Percentiles rank a stretch among this genome's conserved stretches.
Conservation (phyloP, 257 asterid genomes). For the Ajuga chamaepitys region DNA sequence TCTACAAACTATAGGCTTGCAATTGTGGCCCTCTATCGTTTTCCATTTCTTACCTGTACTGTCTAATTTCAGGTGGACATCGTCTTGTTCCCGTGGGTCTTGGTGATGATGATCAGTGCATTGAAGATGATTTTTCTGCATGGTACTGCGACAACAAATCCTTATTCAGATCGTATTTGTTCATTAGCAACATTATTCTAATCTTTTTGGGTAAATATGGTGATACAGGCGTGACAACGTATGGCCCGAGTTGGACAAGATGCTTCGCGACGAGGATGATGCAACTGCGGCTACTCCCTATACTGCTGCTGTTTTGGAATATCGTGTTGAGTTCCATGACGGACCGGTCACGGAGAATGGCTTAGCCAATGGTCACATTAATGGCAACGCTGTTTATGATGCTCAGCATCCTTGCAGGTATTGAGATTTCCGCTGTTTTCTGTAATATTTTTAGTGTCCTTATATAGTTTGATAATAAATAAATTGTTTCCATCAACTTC, state of each 20-base stretch:
- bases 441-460: background rate
- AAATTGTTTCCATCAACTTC: conserved; percentile 2
- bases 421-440: background rate
- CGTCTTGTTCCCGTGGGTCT: conserved; percentile 82
- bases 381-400: conserved; percentile 58
- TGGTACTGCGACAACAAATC: conserved; percentile 41
- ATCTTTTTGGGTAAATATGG: background rate
- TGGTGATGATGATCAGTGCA: conserved; percentile 98
- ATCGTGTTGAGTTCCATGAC: conserved; percentile 74
- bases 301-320: conserved; percentile 88
- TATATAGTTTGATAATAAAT: background rate
- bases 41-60: conserved; percentile 13
- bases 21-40: background rate
- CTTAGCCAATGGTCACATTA: conserved; percentile 46
- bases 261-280: conserved; percentile 64
- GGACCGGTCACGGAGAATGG: conserved; percentile 29
- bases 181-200: background rate
- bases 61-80: conserved; percentile 59
- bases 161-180: background rate
- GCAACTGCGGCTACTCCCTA: conserved; percentile 72
- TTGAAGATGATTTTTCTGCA: conserved; percentile 93
- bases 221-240: conserved; percentile 71
- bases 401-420: conserved; percentile 97
- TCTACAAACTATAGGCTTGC: background rate
- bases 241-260: conserved; percentile 92